Percentiles rank a stretch among this genome's conserved stretches.
Conservation (phyloP, 1,284 basidiomycete genomes). For the Athelia psychrophila region DNA sequence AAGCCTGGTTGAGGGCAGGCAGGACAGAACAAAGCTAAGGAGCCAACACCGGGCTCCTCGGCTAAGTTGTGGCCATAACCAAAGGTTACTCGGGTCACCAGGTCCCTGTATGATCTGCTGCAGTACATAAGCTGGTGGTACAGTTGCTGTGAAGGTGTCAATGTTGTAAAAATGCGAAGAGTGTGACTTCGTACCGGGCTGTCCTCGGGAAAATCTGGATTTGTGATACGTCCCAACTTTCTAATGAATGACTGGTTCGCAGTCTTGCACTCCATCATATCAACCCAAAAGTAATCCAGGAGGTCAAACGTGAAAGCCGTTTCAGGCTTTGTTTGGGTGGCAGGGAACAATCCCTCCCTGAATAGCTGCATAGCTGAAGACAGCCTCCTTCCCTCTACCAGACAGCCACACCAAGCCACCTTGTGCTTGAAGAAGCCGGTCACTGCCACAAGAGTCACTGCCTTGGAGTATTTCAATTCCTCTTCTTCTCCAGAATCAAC, state of each 20-base stretch:
- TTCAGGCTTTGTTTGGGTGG: neutral
- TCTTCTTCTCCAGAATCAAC: too few species aligned
- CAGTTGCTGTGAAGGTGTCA: neutral
- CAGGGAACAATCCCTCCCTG: neutral
- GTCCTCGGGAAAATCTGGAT: neutral
- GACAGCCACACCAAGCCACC: slow-evolving; percentile 3
- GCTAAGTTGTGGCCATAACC: neutral
- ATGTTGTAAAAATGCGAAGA: too few species aligned
- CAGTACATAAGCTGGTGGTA: slow-evolving; percentile 7
- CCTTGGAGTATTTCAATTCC: neutral
- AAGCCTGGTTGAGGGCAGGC: slow-evolving; percentile 13
- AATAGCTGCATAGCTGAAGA: neutral
- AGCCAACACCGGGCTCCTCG: neutral
- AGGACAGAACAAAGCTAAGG: slow-evolving; percentile 11
- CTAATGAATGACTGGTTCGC: neutral
- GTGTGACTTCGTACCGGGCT: neutral
- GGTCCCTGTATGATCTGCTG: slow-evolving; percentile 6
- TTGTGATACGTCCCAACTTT: neutral
- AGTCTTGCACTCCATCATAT: neutral
- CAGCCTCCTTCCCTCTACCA: too few species aligned
- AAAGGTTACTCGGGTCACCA: neutral
- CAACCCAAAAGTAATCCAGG: neutral
- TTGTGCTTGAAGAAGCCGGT: slow-evolving; percentile 5
- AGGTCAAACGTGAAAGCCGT: slow-evolving; percentile 1
- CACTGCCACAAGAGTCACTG: neutral